phyloP scores from a whole-genome alignment of 2,329 filamentous ascomycete species.

The Verticillium albo-atrum region DNA sequence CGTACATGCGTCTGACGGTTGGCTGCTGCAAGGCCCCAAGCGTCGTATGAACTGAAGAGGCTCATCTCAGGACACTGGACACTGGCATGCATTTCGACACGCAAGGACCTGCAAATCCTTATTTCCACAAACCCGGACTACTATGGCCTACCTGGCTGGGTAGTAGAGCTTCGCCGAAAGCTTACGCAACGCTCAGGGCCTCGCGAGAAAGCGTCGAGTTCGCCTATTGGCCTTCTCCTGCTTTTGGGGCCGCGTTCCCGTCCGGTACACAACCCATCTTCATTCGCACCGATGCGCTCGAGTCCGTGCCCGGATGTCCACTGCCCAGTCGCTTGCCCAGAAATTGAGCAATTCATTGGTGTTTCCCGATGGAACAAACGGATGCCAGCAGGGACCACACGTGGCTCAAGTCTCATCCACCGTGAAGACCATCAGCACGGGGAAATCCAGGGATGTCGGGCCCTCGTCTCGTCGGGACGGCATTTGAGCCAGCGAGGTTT shows the following conservation, averaged over 20 bases:
- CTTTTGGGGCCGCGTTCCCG: not conserved
- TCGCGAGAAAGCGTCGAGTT: not conserved
- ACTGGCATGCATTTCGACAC: not conserved
- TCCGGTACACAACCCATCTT: not conserved
- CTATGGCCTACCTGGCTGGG: not conserved
- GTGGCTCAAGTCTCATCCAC: not conserved
- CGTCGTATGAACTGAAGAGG: not conserved
- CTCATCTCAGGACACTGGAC: not conserved
- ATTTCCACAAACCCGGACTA: not conserved
- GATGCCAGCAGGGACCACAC: not conserved
- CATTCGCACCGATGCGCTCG: not conserved
- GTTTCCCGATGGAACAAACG: not conserved
- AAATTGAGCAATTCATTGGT: not conserved
- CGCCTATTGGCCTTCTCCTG: not conserved
- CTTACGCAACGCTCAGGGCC: not conserved
- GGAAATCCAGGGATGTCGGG: not conserved
- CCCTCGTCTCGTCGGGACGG: not conserved
- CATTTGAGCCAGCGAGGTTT: not conserved
- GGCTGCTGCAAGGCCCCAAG: not conserved
- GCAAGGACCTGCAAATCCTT: not conserved
- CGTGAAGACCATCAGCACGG: not conserved
- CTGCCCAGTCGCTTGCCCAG: not conserved
- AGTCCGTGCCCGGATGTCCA: not conserved
- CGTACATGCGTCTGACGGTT: not conserved
- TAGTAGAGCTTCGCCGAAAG: not conserved